Conservation (phyloP, 305 asterid genomes). For the Coffea humblotiana region DNA sequence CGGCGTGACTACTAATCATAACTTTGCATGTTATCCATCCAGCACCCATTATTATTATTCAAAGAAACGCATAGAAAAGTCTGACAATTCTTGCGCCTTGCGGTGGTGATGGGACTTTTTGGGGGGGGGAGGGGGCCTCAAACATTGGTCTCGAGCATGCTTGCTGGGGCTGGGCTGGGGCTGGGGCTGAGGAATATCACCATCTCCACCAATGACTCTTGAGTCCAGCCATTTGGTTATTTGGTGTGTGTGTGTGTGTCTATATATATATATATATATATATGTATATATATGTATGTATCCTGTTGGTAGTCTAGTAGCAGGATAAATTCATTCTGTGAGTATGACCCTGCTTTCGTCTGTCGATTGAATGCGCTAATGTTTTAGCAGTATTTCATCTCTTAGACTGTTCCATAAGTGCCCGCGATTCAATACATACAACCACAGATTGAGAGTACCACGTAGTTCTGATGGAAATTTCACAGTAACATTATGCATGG, state of each 20-base stretch:
- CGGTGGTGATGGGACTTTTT: no score
- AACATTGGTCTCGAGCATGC: constrained; percentile 20
- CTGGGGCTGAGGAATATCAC: not conserved
- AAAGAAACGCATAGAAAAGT: constrained; percentile 21
- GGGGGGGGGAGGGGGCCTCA: constrained; percentile 26
- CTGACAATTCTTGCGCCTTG: constrained; percentile 14
- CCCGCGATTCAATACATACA: not conserved
- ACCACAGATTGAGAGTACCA: no score
- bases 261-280: no score
- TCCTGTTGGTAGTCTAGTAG: no score
- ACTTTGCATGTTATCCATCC: constrained; percentile 19
- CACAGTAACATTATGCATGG: not conserved
- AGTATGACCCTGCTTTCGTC: not conserved
- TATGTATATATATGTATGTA: no score
- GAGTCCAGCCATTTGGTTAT: not conserved
- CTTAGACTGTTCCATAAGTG: not conserved
- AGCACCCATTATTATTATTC: constrained; percentile 1
- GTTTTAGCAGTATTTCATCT: not conserved
- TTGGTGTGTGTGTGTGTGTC: not conserved
- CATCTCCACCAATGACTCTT: not conserved
- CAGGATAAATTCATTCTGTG: no score
- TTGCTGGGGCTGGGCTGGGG: not conserved
- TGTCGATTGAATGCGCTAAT: not conserved
- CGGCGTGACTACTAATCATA: constrained; percentile 20
- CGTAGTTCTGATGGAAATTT: not conserved